Percentiles rank a stretch among this genome's conserved stretches.
phyloP scores from a whole-genome alignment of 352 stramenopile species.

The Phytophthora fragariaefolia region DNA sequence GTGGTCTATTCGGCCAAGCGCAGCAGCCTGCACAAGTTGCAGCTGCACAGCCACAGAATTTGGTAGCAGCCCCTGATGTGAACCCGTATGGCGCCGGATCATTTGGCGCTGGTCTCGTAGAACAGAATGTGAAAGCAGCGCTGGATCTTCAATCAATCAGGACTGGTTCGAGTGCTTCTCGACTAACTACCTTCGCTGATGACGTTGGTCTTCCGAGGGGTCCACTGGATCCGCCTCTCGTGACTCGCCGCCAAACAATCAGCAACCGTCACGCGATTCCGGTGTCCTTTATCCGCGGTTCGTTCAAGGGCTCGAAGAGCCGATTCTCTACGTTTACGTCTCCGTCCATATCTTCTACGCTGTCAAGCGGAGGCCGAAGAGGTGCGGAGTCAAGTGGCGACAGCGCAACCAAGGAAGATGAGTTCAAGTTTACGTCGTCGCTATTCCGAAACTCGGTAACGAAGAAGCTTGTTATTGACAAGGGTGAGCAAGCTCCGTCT shows the following conservation, averaged over 20 bases:
- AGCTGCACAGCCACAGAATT: conserved; percentile 47
- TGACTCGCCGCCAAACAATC: conserved; percentile 64
- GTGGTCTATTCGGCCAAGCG: conserved; percentile 45
- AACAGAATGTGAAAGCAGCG: conserved; percentile 69
- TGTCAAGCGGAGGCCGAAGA: conserved; percentile 27
- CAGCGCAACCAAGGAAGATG: conserved; percentile 44
- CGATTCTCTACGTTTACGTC: conserved; percentile 63
- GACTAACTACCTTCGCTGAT: conserved; percentile 65
- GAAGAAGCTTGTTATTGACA: conserved; percentile 73
- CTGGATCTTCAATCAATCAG: conserved; percentile 69
- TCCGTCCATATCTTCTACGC: conserved; percentile 22
- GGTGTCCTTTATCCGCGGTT: conserved; percentile 76
- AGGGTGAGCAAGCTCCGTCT: conserved; percentile 38
- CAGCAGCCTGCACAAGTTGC: conserved; percentile 38
- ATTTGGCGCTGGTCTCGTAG: conserved; percentile 61
- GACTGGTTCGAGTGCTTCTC: conserved; percentile 51
- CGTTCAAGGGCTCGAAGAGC: conserved; percentile 78
- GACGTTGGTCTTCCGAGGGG: conserved; percentile 77
- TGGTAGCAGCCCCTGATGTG: conserved; percentile 62
- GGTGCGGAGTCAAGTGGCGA: conserved; percentile 25
- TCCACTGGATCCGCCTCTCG: conserved; percentile 56
- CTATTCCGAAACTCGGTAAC: conserved; percentile 60
- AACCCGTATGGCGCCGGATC: conserved; percentile 65
- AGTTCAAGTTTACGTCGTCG: conserved; percentile 73
- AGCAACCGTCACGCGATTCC: conserved; percentile 61